Evolutionary conservation across 2,329 filamentous ascomycete species (phyloP), one percentile per base, ranked within the genome.

Genomic region (Torrubiella hemipterigena): DNA sequence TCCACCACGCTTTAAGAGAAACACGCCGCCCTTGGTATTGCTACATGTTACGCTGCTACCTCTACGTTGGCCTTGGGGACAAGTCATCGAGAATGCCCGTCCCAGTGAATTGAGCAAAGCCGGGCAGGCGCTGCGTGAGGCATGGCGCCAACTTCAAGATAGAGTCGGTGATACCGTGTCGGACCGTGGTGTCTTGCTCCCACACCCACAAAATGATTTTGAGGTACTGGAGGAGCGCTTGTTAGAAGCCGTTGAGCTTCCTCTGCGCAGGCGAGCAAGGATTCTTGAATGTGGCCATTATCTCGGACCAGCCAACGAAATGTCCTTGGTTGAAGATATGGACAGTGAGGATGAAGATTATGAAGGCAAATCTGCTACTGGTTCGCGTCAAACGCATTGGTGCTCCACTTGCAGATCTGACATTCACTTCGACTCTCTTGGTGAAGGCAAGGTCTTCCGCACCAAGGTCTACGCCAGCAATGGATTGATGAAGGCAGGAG

Each of bases 391-490:
- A 41, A 59, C 51, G 1, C 69, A 73, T 40, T 76, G 71, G 71
- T 76, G 71, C 45, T 51, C 44, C 15, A 69, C 65, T 0, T 76
- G 71, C 46, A 57, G 54, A n/a, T 57, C 56, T 20, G 69, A 73
- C 31, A 74, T 73, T 38, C 56, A 54, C 24, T 70, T 58, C 41
- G 69, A 73, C 40, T 56, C 63, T 24, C 65, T 69, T 4, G 69
- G 67, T 2, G 48, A 58, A 5, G 56, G 62, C 34, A 72, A 69
- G 44, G 64, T 76, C 29, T 91, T 84, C 64, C 71, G 77, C 18
- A 69, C 96, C 51, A 91, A 86, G 49, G 78, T 96, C 2, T 98
- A 89, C 48, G 91, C 91, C 1, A 89, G 86, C 31, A 98, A 96
- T 53, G 91, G 91, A 0, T 61, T 96, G 29, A 93, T 98, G 84